Evolutionary conservation across 495 filamentous ascomycete genomes (phyloP), one percentile per base, ranked within the genome.

Genomic region (Margaritispora aquatica): DNA sequence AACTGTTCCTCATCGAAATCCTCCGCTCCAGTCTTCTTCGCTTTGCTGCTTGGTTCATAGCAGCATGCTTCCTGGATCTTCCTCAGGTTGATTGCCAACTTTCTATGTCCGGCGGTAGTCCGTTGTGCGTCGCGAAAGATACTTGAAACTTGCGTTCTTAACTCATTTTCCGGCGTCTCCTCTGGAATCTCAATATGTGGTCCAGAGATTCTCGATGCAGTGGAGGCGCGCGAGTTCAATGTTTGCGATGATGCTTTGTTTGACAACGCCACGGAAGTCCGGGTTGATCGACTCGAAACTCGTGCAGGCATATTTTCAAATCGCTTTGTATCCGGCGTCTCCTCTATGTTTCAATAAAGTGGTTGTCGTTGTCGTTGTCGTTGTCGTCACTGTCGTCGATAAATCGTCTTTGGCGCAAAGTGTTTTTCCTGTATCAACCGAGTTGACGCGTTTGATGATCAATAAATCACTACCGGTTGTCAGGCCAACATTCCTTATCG

Each of bases 21-120:
- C 62, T 82, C 79, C 0, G 70, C 51, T 22, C 75, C 67, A 1
- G 74, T 68, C 64, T 79, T 75, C 48, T 78, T 78, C 8, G 69
- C 72, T 20, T 72, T 70, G 56, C 79, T 77, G 55, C 74, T 77
- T 0, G 83, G 81, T 61, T 93, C 90, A 61, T 88, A 90, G 71
- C 88, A 90, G 77, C 90, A 96, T 44, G 84, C 77, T 68, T 97
- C 94, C 64, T 96, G 92, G 20, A 93, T 75, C 64, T 92, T 96
- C 56, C 94, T 83, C 51, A 96, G 77, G 23, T 84, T 91, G 53
- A 96, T 86, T 20, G 87, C 86, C 0, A 96, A 81, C 68, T 97
- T 98, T 26, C 94, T 79, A 68, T 97, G 95, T 0, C 87, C 87
- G 0, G 92, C 90, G 0, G 89, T 92, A 13, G 87, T 90, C 61